A percentile compares a stretch with the other conserved stretches of the same genome.
Evolutionary conservation across 371 early-diverging fungal species (phyloP).

Genomic region (Actinomortierella wolfii): DNA sequence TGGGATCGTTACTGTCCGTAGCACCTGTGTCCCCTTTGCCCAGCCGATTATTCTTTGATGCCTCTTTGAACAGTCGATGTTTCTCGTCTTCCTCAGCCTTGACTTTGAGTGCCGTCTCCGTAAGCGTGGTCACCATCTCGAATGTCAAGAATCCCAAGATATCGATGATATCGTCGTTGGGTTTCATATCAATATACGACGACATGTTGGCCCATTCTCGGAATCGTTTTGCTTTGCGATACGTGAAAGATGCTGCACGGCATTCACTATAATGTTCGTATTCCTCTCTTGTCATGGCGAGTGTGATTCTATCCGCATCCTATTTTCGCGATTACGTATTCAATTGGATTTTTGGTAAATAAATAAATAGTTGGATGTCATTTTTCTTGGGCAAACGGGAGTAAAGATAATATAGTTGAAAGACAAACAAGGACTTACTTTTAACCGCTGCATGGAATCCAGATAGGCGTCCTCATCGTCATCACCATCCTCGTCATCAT

Average conservation of each 20-base stretch:
- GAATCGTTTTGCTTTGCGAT: conserved; percentile 93
- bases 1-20: conserved; percentile 4
- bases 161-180: conserved; percentile 95
- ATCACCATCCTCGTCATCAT: conserved; percentile 84
- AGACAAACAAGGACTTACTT: conserved; percentile 34
- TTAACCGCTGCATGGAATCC: conserved; percentile 80
- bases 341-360: conserved; percentile 1
- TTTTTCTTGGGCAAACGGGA: no score
- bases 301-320: conserved; percentile 91
- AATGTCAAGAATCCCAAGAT: conserved; percentile 95
- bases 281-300: conserved; percentile 96
- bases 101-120: conserved; percentile 84
- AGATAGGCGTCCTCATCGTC: conserved; percentile 87
- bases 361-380: neutral
- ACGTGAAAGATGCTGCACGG: conserved; percentile 96
- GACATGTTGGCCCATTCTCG: conserved; percentile 96
- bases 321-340: conserved; percentile 8
- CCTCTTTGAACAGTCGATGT: conserved; percentile 32
- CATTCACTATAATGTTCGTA: conserved; percentile 99
- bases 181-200: conserved; percentile 82
- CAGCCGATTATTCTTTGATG: conserved; percentile 19
- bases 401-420: no score
- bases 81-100: conserved; percentile 64
- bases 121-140: conserved; percentile 94
- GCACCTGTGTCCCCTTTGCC: conserved; percentile 19